Conservation (phyloP, 2,329 filamentous ascomycete genomes). For the Fusarium goolgardi region DNA sequence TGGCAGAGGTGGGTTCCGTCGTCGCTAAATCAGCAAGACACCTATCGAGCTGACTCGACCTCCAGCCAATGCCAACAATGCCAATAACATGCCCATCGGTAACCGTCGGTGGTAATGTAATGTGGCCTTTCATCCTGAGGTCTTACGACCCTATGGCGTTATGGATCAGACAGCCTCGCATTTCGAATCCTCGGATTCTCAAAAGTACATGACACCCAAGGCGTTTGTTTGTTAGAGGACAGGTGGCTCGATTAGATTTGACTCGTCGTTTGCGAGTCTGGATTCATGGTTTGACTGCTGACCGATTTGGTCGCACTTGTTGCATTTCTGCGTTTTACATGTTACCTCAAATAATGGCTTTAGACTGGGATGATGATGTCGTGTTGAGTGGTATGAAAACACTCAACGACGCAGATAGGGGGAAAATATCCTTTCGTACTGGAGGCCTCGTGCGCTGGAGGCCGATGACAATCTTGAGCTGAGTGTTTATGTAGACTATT, state of each 20-base stretch:
- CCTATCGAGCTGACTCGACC: constrained; percentile 52
- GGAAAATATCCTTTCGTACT: constrained; percentile 22
- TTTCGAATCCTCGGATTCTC: constrained; percentile 29
- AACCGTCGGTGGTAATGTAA: constrained; percentile 64
- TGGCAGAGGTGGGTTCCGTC: constrained; percentile 62
- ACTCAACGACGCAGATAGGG: constrained; percentile 22
- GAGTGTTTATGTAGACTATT: constrained; percentile 35
- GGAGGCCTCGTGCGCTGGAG: constrained; percentile 25
- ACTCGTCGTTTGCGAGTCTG: constrained; percentile 42
- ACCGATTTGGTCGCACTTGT: constrained; percentile 38
- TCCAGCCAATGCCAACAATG: constrained; percentile 62
- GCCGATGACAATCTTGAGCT: constrained; percentile 37
- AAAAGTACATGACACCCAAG: constrained; percentile 48
- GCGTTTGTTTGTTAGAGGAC: constrained; percentile 49
- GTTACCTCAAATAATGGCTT: constrained; percentile 46
- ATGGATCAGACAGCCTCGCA: constrained; percentile 30
- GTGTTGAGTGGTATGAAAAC: constrained; percentile 34
- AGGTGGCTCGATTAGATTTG: constrained; percentile 48
- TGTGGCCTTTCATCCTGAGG: constrained; percentile 35
- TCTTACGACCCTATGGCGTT: constrained; percentile 23
- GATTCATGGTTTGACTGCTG: constrained; percentile 44
- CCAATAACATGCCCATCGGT: constrained; percentile 63
- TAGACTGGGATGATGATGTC: constrained; percentile 46
- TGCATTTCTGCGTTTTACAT: constrained; percentile 36
- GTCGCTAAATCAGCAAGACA: constrained; percentile 49